Evolutionary conservation across 1,284 basidiomycete species (phyloP).

Genomic region (Sanghuangporus sanghuang): DNA sequence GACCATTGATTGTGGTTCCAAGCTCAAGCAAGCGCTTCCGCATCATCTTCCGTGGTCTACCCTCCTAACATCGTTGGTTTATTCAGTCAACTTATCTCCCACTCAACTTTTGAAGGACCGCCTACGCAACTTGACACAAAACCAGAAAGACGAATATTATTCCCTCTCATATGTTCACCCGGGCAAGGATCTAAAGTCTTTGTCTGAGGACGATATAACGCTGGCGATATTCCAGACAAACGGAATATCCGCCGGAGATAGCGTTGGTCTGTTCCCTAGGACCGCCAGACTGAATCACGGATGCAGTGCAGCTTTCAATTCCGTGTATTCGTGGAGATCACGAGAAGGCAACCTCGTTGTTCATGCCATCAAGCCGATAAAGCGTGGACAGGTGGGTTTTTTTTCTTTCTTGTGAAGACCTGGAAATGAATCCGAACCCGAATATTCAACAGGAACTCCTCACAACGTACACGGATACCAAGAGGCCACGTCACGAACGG

Average conservation of each 20-base stretch:
- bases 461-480: conserved; percentile 55
- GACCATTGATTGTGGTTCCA: conserved; percentile 49
- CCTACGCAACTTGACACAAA: conserved; percentile 29
- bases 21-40: conserved; percentile 33
- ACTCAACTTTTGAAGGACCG: conserved; percentile 34
- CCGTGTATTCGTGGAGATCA: conserved; percentile 52
- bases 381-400: conserved; percentile 40
- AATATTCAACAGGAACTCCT: conserved; percentile 44
- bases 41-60: not conserved
- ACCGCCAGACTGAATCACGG: conserved; percentile 63
- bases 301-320: conserved; percentile 58
- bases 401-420: not conserved
- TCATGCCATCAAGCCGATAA: conserved; percentile 49
- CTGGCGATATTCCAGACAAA: conserved; percentile 64
- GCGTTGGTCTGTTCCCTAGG: conserved; percentile 52
- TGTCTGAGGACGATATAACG: conserved; percentile 35
- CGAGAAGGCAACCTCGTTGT: conserved; percentile 43
- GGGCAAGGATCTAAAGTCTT: conserved; percentile 33
- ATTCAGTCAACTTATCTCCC: conserved; percentile 39
- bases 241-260: conserved; percentile 46
- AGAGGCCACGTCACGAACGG: conserved; percentile 42
- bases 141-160: conserved; percentile 37
- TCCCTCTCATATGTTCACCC: conserved; percentile 52
- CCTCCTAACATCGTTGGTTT: not conserved
- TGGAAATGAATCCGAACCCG: not conserved